A percentile compares a stretch with the other conserved stretches of the same genome.
phyloP scores from a whole-genome alignment of 2,329 filamentous ascomycete genomes.

The Fusarium coffeatum region DNA sequence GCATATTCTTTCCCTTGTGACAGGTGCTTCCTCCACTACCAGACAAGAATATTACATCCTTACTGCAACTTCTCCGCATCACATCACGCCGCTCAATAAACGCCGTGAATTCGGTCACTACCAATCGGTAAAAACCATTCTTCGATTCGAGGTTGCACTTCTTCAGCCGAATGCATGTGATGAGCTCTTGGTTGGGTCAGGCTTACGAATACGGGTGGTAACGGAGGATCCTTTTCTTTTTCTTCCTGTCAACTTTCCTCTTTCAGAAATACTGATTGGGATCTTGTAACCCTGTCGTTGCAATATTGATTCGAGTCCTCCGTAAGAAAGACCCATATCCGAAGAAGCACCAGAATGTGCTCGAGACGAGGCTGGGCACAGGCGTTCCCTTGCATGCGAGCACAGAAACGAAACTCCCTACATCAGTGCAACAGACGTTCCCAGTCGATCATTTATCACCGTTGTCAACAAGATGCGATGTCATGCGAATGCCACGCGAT shows the following conservation, averaged over 20 bases:
- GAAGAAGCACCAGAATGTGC: slow-evolving; percentile 1
- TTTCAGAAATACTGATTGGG: slow-evolving; percentile 15
- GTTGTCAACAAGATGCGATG: slow-evolving; percentile 20
- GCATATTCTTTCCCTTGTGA: slow-evolving; percentile 43
- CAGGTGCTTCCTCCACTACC: slow-evolving; percentile 23
- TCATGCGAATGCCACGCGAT: slow-evolving; percentile 23
- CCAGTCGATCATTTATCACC: slow-evolving; percentile 24
- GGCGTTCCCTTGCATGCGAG: slow-evolving; percentile 36
- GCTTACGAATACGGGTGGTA: slow-evolving; percentile 34
- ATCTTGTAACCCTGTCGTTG: slow-evolving; percentile 24
- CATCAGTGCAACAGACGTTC: slow-evolving; percentile 4
- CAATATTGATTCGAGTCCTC: slow-evolving; percentile 11
- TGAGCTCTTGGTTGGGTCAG: slow-evolving; percentile 15
- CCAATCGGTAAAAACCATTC: slow-evolving; percentile 27
- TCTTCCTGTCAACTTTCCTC: slow-evolving; percentile 30
- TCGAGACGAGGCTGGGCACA: slow-evolving; percentile 10
- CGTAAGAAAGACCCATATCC: not conserved
- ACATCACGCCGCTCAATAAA: slow-evolving; percentile 31
- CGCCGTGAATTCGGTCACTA: slow-evolving; percentile 30
- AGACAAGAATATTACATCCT: slow-evolving; percentile 11
- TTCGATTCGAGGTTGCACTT: slow-evolving; percentile 19
- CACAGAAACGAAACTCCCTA: slow-evolving; percentile 26
- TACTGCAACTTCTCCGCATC: slow-evolving; percentile 31
- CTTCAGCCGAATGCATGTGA: slow-evolving; percentile 23
- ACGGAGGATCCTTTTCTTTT: slow-evolving; percentile 22